Evolutionary conservation across 1,139 yeast species (phyloP).

Genomic region (Yamadazyma atmosphaerica): DNA sequence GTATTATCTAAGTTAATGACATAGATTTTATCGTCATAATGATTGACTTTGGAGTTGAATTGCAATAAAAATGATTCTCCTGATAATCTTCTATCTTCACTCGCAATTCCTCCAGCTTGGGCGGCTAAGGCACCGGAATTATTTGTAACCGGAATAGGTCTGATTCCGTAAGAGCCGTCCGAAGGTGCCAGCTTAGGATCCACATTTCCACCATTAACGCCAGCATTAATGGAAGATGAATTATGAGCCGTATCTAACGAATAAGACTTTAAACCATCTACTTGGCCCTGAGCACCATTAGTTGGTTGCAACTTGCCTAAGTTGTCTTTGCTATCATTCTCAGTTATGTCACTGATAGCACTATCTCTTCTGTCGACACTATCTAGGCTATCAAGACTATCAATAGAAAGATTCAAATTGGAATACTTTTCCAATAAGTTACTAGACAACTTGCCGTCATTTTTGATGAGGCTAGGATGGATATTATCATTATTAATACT

Average conservation of each 20-base stretch:
- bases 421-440: conserved; percentile 16
- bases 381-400: conserved; percentile 15
- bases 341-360: conserved; percentile 17
- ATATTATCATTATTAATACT: conserved; percentile 16
- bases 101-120: not conserved
- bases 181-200: not conserved
- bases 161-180: no score
- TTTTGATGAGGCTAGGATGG: conserved; percentile 12
- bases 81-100: conserved; percentile 2
- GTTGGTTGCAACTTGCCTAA: conserved; percentile 2
- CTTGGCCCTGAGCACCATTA: no score
- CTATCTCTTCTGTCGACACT: conserved; percentile 18
- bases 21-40: conserved; percentile 13
- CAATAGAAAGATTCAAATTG: conserved; percentile 15
- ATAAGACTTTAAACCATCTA: not conserved
- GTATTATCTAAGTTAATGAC: conserved; percentile 16
- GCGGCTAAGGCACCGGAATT: not conserved
- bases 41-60: conserved; percentile 16
- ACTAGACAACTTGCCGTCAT: conserved; percentile 7
- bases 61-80: conserved; percentile 5
- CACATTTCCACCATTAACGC: not conserved
- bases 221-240: conserved; percentile 1
- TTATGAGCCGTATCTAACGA: not conserved
- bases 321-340: conserved; percentile 14
- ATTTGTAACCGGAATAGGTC: not conserved